Base-by-base conservation (phyloP, 352 stramenopile species). In the Globisporangium perplexum region DNA sequence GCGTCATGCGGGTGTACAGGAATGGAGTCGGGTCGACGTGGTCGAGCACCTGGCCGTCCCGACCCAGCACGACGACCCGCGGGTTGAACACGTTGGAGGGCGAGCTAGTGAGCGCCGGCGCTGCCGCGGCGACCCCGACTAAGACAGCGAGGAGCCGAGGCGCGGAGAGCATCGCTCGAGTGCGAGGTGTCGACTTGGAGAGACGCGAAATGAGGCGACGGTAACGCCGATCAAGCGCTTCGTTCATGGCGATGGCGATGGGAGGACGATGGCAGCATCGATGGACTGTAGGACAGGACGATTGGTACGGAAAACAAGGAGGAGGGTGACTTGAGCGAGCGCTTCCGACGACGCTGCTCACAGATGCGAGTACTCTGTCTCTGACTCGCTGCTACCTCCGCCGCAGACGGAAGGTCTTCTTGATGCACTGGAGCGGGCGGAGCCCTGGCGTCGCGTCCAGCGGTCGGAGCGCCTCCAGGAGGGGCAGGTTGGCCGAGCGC, bases 401-500 rank as follows among this genome's bases (percentile, higher is more conserved):
- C 33, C 38, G 47, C 24, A 60, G 38, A 15, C 47, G 54, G 47
- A 38, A 55, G 12, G 45, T 18, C 28, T 49, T 54, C 46, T 55
- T 50, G 52, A 88, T 81, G 62, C 80, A 88, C 30, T 72, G 80
- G 48, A 88, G 74, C 24, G 58, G 63, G 20, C 55, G 49, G 18
- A 87, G 60, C 30, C 83, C 61, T 2, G 69, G 60, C 53, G 88
- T 65, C 30, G 65, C 47, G 50, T 90, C 71, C 69, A 90, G 78
- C 0, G 69, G 61, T 7, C 43, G 28, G 28, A 90, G 64, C 1
- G 59, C 80, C 22, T 59, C 46, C 14, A 88, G 41, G 14, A 74
- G 84, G 17, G 70, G 65, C 14, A 36, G 47, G 57, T 89, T 84
- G 11, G 68, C 65, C 7, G 60, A 71, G n/a, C 83, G 62, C 77